phyloP scores from a whole-genome alignment of 2,329 filamentous ascomycete genomes.

The Lomentospora prolificans region DNA sequence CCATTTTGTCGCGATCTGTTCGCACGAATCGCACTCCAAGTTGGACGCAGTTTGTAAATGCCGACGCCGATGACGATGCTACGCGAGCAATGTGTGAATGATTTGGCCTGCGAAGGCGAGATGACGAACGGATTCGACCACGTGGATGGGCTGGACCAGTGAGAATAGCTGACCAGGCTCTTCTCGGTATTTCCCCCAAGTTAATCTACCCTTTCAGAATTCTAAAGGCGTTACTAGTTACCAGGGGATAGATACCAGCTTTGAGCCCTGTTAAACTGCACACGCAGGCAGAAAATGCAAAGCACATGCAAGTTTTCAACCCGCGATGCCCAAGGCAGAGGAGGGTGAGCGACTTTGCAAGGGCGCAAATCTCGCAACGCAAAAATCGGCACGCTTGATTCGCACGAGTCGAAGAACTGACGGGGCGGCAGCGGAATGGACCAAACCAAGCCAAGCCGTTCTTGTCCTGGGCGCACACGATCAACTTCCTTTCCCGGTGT shows the following conservation, averaged over 20 bases:
- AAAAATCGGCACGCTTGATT: background rate
- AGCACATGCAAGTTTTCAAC: too few species aligned
- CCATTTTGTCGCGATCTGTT: background rate
- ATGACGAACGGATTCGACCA: background rate
- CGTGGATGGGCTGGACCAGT: background rate
- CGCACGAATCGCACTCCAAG: too few species aligned
- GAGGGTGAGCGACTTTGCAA: background rate
- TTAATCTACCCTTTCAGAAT: too few species aligned
- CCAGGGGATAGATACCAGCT: background rate
- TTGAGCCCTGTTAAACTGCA: background rate
- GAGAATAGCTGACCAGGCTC: background rate
- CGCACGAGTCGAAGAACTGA: background rate
- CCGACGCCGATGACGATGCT: background rate
- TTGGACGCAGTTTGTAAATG: too few species aligned
- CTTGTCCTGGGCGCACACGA: constrained; percentile 24
- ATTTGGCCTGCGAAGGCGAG: background rate
- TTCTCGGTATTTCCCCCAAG: background rate
- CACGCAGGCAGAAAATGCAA: too few species aligned
- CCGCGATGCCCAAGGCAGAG: background rate
- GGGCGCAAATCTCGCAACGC: background rate
- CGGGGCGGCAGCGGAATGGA: background rate
- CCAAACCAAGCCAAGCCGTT: constrained; percentile 2
- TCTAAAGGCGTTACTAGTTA: background rate
- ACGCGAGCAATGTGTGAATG: background rate
- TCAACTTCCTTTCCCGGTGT: constrained; percentile 25